Percentiles rank a stretch among this genome's conserved stretches.
Conservation (phyloP, 495 filamentous ascomycete species). For the Penicillium lividum region DNA sequence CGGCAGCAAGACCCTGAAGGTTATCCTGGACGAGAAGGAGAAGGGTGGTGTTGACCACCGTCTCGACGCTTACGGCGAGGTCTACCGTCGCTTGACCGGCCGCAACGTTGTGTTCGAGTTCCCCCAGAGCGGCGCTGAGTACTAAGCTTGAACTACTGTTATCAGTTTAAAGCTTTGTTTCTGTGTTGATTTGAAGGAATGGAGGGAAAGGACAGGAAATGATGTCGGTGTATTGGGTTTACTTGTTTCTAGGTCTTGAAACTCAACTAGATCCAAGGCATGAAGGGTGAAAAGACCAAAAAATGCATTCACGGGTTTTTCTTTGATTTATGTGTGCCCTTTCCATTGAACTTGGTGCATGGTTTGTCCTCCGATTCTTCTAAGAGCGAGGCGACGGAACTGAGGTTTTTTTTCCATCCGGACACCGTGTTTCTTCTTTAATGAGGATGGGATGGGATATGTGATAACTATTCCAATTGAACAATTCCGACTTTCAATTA, state of each 20-base stretch:
- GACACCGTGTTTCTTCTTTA: constrained; percentile 28
- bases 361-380: constrained; percentile 22
- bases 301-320: constrained; percentile 38
- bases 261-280: constrained; percentile 36
- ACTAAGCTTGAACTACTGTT: constrained; percentile 53
- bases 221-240: constrained; percentile 28
- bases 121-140: constrained; percentile 81
- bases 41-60: constrained; percentile 96
- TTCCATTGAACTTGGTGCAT: constrained; percentile 26
- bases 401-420: constrained; percentile 27
- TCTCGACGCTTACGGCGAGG: constrained; percentile 98
- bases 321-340: constrained; percentile 32
- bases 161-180: constrained; percentile 14
- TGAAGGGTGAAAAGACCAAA: constrained; percentile 36
- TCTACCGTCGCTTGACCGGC: constrained; percentile 94
- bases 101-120: constrained; percentile 96
- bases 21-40: constrained; percentile 99
- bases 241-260: constrained; percentile 34
- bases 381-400: constrained; percentile 25
- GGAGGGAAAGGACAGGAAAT: constrained; percentile 20
- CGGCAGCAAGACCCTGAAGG: constrained; percentile 94
- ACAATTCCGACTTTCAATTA: constrained; percentile 26
- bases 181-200: constrained; percentile 18
- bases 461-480: constrained; percentile 36
- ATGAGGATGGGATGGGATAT: constrained; percentile 37